Conservation (phyloP, 2,329 filamentous ascomycete species). For the Sarocladiaceae sp. region DNA sequence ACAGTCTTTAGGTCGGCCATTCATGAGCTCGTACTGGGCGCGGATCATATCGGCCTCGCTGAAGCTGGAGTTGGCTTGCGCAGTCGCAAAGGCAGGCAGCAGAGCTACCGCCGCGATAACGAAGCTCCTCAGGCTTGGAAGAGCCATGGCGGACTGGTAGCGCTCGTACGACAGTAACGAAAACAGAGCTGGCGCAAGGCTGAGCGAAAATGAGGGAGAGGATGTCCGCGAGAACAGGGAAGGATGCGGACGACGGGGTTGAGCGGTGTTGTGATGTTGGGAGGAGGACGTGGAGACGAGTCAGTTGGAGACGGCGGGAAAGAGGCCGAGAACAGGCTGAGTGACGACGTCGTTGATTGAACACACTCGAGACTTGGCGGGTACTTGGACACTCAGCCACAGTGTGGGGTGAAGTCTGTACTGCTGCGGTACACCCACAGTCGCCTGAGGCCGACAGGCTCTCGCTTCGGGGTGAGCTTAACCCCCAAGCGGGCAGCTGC, state of each 20-base stretch:
- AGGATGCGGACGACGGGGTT: background rate
- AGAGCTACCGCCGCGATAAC: slow-evolving; percentile 33
- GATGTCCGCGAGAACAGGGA: background rate
- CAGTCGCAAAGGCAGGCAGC: slow-evolving; percentile 35
- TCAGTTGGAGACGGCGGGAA: slow-evolving; percentile 6
- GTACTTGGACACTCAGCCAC: background rate
- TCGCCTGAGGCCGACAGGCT: background rate
- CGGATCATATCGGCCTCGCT: slow-evolving; percentile 57
- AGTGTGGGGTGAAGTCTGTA: background rate
- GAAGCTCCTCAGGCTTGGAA: slow-evolving; percentile 31
- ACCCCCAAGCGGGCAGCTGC: background rate
- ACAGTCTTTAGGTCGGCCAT: slow-evolving; percentile 70
- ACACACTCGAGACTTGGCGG: background rate
- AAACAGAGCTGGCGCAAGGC: background rate
- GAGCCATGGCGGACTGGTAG: slow-evolving; percentile 33
- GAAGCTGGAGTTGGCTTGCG: slow-evolving; percentile 50
- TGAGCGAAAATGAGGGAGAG: background rate
- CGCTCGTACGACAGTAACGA: background rate
- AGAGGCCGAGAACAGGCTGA: slow-evolving; percentile 2
- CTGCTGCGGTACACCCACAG: background rate
- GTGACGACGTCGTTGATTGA: slow-evolving; percentile 4
- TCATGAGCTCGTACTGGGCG: slow-evolving; percentile 66
- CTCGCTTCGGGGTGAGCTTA: background rate
- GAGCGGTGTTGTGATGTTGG: slow-evolving; percentile 1
- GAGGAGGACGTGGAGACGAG: slow-evolving; percentile 4